Conservation (phyloP, 1,284 basidiomycete genomes). For the Inonotus hispidus region DNA sequence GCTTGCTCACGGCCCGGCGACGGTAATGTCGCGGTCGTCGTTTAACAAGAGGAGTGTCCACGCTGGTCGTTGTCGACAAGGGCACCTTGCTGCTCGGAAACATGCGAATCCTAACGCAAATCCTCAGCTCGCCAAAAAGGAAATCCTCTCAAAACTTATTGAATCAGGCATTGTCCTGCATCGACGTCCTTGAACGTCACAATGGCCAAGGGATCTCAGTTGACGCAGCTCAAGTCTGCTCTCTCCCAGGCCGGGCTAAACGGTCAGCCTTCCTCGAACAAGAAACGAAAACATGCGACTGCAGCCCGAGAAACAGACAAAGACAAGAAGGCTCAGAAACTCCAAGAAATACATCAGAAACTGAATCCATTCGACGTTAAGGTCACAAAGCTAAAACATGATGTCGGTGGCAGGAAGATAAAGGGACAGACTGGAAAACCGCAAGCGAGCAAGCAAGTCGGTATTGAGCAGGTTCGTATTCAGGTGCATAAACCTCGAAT, state of each 20-base stretch:
- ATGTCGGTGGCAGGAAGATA: conserved; percentile 82
- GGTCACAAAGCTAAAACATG: conserved; percentile 88
- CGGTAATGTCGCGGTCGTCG: background rate
- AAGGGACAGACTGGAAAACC: conserved; percentile 84
- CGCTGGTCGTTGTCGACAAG: background rate
- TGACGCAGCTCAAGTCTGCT: conserved; percentile 83
- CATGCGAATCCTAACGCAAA: background rate
- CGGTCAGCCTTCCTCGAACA: conserved; percentile 48
- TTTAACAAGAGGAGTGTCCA: background rate
- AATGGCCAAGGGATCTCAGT: conserved; percentile 74
- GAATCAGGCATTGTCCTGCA: background rate
- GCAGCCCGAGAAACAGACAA: conserved; percentile 67
- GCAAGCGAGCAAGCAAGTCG: conserved; percentile 82
- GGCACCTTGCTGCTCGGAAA: background rate
- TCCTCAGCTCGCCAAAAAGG: conserved; percentile 7
- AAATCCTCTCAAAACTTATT: conserved; percentile 1
- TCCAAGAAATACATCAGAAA: conserved; percentile 78
- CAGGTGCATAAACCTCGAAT: background rate
- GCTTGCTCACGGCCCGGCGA: background rate
- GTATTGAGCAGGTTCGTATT: conserved; percentile 76
- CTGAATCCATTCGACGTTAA: conserved; percentile 94
- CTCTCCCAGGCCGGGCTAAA: conserved; percentile 73
- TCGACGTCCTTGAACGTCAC: background rate
- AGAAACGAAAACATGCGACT: conserved; percentile 63
- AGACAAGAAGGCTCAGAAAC: conserved; percentile 71